Evolutionary conservation across 352 stramenopile species (phyloP), one percentile per base, ranked within the genome.

Genomic region (Thalassiosira mediterranea): DNA sequence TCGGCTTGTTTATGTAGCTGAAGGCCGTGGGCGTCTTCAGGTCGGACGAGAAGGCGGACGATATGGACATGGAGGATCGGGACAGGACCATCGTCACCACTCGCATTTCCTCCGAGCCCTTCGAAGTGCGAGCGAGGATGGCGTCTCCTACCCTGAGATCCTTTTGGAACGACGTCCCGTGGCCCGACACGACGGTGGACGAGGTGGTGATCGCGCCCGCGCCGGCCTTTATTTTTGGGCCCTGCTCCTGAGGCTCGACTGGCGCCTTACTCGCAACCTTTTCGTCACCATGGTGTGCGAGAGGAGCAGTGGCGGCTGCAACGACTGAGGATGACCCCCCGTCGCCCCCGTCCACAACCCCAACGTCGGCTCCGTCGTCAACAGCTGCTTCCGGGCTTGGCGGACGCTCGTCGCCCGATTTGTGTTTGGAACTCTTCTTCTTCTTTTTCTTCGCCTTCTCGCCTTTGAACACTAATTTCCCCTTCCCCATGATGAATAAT

Each of bases 71-170:
- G 17, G 81, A 91, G 25, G 67, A 53, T 48, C 87, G 58, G 13
- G 81, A 90, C 10, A 92, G 60, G 10, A 83, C 63, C 81, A 92
- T 92, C 11, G 79, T 92, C 2, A 92, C 52, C 8, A 92, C 69
- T 23, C 86, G 68, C 74, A 91, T 86, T 69, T 92, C 83, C 48
- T 84, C 47, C 4, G 60, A 32, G 8, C 67, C 38, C 42, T 52
- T 58, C 21, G 34, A 23, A n/a, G 68, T 32, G 10, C 49, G 21
- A n/a, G 75, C 77, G 32, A 92, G 52, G 17, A 92, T 79, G 21
- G 87, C 84, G 75, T 92, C 87, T 1, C 87, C 87, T 5, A 75
- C 60, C 10, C 51, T 23, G 23, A 92, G 32, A 64, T 88, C 62
- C 28, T 73, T 82, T 63, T 76, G 69, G 52, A 92, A 90, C 46